Percentiles rank a stretch among this genome's conserved stretches.
Evolutionary conservation across 140 eudicot genomes (phyloP).

Genomic region (Cichorium intybus): DNA sequence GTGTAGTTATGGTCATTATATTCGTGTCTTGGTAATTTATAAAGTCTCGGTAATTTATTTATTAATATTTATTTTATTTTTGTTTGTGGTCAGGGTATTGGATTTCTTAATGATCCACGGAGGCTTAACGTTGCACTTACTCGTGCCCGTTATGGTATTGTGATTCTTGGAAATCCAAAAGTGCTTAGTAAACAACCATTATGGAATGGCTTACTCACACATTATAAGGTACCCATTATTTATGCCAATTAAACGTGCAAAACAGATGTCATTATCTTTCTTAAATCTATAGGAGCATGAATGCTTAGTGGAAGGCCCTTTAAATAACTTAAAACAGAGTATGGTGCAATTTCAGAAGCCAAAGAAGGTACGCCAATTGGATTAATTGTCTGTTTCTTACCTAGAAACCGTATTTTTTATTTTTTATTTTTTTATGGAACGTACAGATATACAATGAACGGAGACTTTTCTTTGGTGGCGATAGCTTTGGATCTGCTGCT

Average conservation of each 20-base stretch:
- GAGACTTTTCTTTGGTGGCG: background rate
- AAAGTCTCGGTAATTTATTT: too few species aligned
- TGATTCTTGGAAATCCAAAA: constrained; percentile 84
- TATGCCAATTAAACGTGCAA: too few species aligned
- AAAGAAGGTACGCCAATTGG: background rate
- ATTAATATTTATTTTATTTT: background rate
- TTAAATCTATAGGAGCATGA: background rate
- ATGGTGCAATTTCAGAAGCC: background rate
- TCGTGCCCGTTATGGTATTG: constrained; percentile 95
- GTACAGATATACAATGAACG: background rate
- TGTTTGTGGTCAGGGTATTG: constrained; percentile 61
- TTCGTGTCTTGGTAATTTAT: background rate
- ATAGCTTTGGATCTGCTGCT: background rate
- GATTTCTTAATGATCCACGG: constrained; percentile 95
- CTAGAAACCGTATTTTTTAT: too few species aligned
- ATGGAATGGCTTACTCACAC: constrained; percentile 89
- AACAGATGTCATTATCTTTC: too few species aligned
- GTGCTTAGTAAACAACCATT: constrained; percentile 90
- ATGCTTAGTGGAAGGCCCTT: background rate
- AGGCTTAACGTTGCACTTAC: constrained; percentile 96
- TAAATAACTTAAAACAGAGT: background rate
- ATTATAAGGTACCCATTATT: background rate
- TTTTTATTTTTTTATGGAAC: background rate
- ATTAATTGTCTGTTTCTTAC: too few species aligned
- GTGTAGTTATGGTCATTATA: background rate